A percentile compares a stretch with the other conserved stretches of the same genome.
These are phyloP conservation scores for Huntiella savannae DNA, from an alignment of 2,329 filamentous ascomycete genomes.

Conservation along the genomic window DNA sequence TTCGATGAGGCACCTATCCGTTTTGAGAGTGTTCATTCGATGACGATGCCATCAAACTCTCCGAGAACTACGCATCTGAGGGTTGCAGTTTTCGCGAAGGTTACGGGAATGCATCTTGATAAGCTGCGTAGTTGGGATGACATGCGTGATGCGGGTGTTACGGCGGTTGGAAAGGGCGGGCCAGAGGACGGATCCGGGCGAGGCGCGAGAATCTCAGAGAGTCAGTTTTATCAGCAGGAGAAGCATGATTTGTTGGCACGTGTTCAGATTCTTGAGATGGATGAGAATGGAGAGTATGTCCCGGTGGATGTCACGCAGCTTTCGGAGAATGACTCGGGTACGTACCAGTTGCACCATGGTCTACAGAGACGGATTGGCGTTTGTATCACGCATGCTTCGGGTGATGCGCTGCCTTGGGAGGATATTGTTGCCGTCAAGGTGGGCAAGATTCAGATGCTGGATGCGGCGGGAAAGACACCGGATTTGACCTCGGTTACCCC, in stretches of 20 bases:
- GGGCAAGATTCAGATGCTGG: constrained; percentile 64
- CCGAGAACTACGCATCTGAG: constrained; percentile 51
- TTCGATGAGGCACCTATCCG: constrained; percentile 86
- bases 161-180: background rate
- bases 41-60: constrained; percentile 73
- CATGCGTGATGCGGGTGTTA: constrained; percentile 60
- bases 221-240: constrained; percentile 84
- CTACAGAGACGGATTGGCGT: constrained; percentile 75
- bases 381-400: constrained; percentile 78
- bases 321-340: constrained; percentile 66
- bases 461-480: constrained; percentile 67
- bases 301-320: constrained; percentile 85
- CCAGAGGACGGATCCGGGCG: constrained; percentile 16
- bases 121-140: constrained; percentile 98
- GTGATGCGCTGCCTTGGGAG: constrained; percentile 74
- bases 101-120: constrained; percentile 85
- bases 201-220: constrained; percentile 58
- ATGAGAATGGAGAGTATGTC: constrained; percentile 76
- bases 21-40: constrained; percentile 95
- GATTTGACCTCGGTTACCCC: constrained; percentile 54
- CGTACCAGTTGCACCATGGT: constrained; percentile 89
- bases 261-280: constrained; percentile 76
- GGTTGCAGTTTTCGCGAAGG: constrained; percentile 78
- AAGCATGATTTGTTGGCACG: constrained; percentile 82
- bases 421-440: constrained; percentile 60